Evolutionary conservation across 768 basidiomycete genomes (phyloP).

Genomic region (Auriscalpium vulgare): DNA sequence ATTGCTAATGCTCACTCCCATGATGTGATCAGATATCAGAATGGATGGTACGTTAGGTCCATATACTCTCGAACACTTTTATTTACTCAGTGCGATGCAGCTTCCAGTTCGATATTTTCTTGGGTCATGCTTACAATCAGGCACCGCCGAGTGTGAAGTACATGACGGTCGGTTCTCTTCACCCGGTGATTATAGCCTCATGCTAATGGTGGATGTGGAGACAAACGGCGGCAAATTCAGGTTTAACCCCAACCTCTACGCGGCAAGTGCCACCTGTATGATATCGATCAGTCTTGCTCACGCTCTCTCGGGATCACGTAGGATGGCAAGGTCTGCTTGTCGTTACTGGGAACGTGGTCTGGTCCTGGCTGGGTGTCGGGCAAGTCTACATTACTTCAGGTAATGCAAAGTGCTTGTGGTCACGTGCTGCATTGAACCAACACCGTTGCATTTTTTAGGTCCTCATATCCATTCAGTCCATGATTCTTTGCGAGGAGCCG

Average conservation of each 20-base stretch:
- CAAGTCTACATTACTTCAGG: constrained; percentile 84
- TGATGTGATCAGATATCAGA: constrained; percentile 55
- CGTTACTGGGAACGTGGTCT: constrained; percentile 84
- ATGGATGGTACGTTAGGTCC: constrained; percentile 64
- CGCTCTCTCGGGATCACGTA: constrained; percentile 20
- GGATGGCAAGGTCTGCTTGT: constrained; percentile 94
- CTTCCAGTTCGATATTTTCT: constrained; percentile 86
- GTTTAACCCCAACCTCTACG: constrained; percentile 93
- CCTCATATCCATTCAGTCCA: constrained; percentile 90
- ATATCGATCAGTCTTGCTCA: not conserved
- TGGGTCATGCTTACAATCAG: constrained; percentile 84
- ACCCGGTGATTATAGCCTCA: not conserved
- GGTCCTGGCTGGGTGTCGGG: constrained; percentile 94
- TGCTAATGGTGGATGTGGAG: constrained; percentile 25
- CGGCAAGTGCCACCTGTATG: constrained; percentile 37
- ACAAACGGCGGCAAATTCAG: constrained; percentile 84
- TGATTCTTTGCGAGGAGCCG: constrained; percentile 93
- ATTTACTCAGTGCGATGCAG: constrained; percentile 22
- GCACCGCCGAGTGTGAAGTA: constrained; percentile 72
- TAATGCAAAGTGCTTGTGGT: constrained; percentile 18
- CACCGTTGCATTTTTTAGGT: constrained; percentile 35
- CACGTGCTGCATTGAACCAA: not conserved
- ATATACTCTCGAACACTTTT: not conserved
- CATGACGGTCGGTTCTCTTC: constrained; percentile 44
- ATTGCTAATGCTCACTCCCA: not conserved